Conservation (phyloP, 2,329 filamentous ascomycete genomes). For the Trichophyton rubrum region DNA sequence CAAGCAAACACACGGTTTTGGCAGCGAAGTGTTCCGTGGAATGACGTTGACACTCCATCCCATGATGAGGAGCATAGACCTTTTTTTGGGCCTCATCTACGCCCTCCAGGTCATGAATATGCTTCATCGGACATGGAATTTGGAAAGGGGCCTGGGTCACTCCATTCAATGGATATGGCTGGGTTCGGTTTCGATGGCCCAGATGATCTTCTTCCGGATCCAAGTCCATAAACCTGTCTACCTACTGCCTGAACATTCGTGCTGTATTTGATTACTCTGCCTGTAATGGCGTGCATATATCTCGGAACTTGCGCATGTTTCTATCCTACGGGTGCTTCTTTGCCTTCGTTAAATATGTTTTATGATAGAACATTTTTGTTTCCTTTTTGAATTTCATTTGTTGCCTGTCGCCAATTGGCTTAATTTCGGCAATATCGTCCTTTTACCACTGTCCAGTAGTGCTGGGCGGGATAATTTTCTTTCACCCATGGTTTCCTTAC, state of each 20-base stretch:
- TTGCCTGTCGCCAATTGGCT: background rate
- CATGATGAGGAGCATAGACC: conserved; percentile 33
- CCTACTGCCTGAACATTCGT: background rate
- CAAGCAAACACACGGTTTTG: conserved; percentile 35
- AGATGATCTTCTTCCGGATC: conserved; percentile 26
- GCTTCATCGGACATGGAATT: conserved; percentile 34
- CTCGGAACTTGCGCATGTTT: background rate
- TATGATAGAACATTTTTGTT: conserved; percentile 1
- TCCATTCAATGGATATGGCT: conserved; percentile 36
- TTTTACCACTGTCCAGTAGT: background rate
- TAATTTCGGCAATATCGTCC: background rate
- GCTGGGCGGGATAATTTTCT: background rate
- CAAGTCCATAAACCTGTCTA: conserved; percentile 24
- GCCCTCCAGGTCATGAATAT: conserved; percentile 31
- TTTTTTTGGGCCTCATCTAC: conserved; percentile 33
- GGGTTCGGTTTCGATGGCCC: conserved; percentile 32
- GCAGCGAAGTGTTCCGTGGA: conserved; percentile 31
- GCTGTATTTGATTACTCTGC: background rate
- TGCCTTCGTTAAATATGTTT: conserved; percentile 3
- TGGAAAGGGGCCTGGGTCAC: conserved; percentile 30
- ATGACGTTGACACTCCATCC: conserved; percentile 30
- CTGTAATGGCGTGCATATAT: conserved; percentile 1
- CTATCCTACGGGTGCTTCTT: background rate
- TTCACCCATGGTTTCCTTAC: background rate
- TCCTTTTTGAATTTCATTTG: background rate